Evolutionary conservation across 768 basidiomycete genomes (phyloP), one percentile per base, ranked within the genome.

Genomic region (Pholiota molesta): DNA sequence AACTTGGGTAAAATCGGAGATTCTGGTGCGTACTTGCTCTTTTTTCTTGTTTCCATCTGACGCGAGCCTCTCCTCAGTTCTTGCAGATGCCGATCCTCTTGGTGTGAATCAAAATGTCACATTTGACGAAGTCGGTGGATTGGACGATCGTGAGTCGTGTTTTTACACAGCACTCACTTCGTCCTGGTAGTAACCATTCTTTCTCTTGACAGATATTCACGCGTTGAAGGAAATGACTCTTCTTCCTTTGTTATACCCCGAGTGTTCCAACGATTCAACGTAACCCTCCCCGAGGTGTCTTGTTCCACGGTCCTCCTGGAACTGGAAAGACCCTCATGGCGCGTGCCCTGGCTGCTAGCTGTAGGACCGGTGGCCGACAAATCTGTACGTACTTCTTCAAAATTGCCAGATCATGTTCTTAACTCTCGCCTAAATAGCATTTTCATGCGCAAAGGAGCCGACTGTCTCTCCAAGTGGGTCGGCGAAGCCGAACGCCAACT

Each of bases 401-500:
- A 17, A n/a, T 44, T n/a, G n/a, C 39, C 2, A 44, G 6, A 44
- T 44, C 17, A 52, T 28, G 35, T 51, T 52, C 5, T 47, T 57
- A 19, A 57, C 1, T 57, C 31, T 54, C 61, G 19, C 31, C 21
- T 39, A 11, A 62, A 10, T 66, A 96, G 95, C 97, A 1, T 99
- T 99, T 99, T 97, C 82, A 99, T 99, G 97, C 90, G 97, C 53
- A 99, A 99, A 77, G 97, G 97, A 19, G 97, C 97, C 35, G 97
- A 99, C 75, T 94, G 92, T 66, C 82, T 99, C 29, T 96, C 95
- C 7, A 99, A 99, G 78, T 99, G 97, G 97, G 97, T 99, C 13
- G 97, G 97, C 56, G 97, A 99, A 77, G 97, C 97, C 5, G 97
- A 99, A 72, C 88, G 97, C 1, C 97, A 98, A 73, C 83, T 99